Percentiles rank a stretch among this genome's conserved stretches.
Evolutionary conservation across 2,329 filamentous ascomycete species (phyloP).

Genomic region (Fusarium nygamai): DNA sequence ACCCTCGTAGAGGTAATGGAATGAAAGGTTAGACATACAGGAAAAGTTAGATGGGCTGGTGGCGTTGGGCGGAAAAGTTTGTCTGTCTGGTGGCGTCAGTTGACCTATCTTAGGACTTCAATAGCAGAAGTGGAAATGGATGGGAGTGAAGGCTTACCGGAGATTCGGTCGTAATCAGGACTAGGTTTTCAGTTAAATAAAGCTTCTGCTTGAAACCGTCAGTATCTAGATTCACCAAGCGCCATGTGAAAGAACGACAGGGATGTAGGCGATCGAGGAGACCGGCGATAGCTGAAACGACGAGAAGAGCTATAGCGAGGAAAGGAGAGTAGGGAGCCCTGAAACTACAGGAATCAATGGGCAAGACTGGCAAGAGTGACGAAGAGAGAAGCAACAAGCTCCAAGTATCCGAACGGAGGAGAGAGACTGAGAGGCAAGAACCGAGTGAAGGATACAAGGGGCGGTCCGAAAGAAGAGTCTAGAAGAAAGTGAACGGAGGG

Average conservation of each 20-base stretch:
- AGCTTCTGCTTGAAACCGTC: not conserved
- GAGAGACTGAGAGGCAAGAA: not conserved
- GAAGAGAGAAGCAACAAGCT: not conserved
- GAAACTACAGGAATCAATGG: not conserved
- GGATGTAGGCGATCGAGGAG: not conserved
- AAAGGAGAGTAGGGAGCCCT: not conserved
- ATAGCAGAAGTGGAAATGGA: not conserved
- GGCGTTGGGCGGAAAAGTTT: not conserved
- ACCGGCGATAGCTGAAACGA: not conserved
- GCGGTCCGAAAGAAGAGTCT: no score
- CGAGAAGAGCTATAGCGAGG: not conserved
- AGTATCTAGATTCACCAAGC: not conserved
- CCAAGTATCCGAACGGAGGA: not conserved
- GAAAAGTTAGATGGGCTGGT: not conserved
- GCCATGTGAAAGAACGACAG: not conserved
- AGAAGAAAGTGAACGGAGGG: not conserved
- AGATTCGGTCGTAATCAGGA: not conserved
- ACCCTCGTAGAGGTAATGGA: accelerated
- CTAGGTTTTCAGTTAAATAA: not conserved
- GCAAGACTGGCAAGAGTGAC: not conserved
- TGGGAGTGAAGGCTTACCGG: not conserved
- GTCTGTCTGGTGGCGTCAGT: not conserved
- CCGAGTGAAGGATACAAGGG: not conserved
- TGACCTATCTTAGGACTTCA: not conserved
- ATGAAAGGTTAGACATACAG: not conserved